phyloP scores from a whole-genome alignment of 75 land plant species.

The Chamaecyparis obtusa region DNA sequence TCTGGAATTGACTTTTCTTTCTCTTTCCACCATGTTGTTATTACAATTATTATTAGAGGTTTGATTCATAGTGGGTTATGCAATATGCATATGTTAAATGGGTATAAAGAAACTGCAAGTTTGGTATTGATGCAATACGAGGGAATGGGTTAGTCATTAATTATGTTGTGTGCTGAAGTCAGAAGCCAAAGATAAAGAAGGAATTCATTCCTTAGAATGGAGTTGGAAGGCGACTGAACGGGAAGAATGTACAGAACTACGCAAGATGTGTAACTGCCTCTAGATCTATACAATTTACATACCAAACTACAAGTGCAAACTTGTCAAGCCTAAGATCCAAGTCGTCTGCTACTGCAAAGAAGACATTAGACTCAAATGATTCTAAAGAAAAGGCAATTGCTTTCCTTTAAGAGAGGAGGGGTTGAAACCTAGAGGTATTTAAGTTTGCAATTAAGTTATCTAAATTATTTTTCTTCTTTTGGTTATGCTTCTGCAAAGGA shows the following conservation, averaged over 20 bases:
- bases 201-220: constrained; percentile 30
- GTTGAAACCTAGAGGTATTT: neutral
- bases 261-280: neutral
- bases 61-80: neutral
- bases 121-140: neutral
- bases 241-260: constrained; percentile 9
- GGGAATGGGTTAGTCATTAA: neutral
- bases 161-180: neutral
- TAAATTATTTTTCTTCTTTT: neutral
- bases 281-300: neutral
- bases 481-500: neutral
- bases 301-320: neutral
- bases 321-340: neutral
- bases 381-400: neutral
- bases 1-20: too few relatives aligned
- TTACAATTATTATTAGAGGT: neutral
- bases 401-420: neutral
- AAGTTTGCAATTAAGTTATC: neutral
- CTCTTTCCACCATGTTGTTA: too few relatives aligned
- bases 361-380: constrained; percentile 7
- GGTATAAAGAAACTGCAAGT: neutral
- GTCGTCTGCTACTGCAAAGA: neutral
- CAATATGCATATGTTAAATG: neutral
- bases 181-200: constrained; percentile 13
- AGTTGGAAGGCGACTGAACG: constrained; percentile 31